A percentile compares a stretch with the other conserved stretches of the same genome.
Evolutionary conservation across 331 rosid genomes (phyloP).

Genomic region (Spiraea crenata): DNA sequence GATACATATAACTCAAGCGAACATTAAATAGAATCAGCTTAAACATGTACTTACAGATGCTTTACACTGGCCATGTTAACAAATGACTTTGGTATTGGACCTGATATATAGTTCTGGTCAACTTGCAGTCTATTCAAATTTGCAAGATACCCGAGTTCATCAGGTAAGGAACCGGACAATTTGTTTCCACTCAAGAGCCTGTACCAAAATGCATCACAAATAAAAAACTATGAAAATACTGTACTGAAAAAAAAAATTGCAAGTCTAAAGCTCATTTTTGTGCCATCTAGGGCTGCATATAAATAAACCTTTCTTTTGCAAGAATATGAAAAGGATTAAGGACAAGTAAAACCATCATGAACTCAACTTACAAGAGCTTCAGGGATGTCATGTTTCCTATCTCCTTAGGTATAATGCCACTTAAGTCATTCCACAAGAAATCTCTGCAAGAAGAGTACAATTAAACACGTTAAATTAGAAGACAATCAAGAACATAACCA

Average conservation of each 20-base stretch:
- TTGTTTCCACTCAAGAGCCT: slow-evolving; percentile 51
- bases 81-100: slow-evolving; percentile 44
- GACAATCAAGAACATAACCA: slow-evolving; percentile 18
- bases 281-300: too few relatives aligned
- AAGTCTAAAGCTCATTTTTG: too few relatives aligned
- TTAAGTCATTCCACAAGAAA: slow-evolving; percentile 87
- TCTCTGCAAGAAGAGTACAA: slow-evolving; percentile 43
- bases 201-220: slow-evolving; percentile 6
- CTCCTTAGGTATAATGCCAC: slow-evolving; percentile 77
- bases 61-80: slow-evolving; percentile 30
- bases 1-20: slow-evolving; percentile 10
- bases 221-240: background rate
- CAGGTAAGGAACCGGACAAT: slow-evolving; percentile 43
- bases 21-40: background rate
- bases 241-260: background rate
- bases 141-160: slow-evolving; percentile 42
- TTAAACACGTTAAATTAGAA: slow-evolving; percentile 19
- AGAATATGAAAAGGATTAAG: too few relatives aligned
- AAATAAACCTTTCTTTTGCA: too few relatives aligned
- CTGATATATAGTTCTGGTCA: slow-evolving; percentile 40
- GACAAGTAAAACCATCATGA: background rate
- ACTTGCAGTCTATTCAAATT: slow-evolving; percentile 37
- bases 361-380: slow-evolving; percentile 67
- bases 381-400: slow-evolving; percentile 55
- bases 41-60: slow-evolving; percentile 39